Base-by-base conservation (phyloP, 768 basidiomycete genomes). In the Auricularia auricula-judae region DNA sequence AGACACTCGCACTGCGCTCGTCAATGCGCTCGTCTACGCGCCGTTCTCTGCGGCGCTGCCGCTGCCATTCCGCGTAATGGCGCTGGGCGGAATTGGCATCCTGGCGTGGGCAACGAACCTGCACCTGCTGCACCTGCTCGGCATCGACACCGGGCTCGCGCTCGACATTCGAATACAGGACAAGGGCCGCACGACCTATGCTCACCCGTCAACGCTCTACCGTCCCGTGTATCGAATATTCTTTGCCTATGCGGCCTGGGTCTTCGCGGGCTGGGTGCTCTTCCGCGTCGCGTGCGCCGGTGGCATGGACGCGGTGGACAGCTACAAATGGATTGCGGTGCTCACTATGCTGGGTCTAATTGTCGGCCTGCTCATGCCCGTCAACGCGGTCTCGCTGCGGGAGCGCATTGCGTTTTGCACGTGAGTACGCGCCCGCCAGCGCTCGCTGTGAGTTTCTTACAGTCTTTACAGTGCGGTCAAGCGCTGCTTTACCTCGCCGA, bases 101-200 rank as follows among this genome's bases (percentile, higher is more conserved):
- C 77, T 96, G 3, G 87, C 87, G 67, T 99, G 96, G 94, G 93
- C 93, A 0, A 85, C 87, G 39, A 99, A 98, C 74, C 76, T 98
- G 5, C 95, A 98, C 74, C 84, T 89, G 61, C 84, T 98, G 58
- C 79, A 87, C 67, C 68, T 80, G 11, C 77, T 88, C 16, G 87
- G 89, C 23, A 76, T 98, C 47, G 93, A 99, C 73, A 85, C 84
- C 0, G 78, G 82, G 14, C 74, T 79, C 67, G 85, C 85, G 3
- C 80, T 99, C 72, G 90, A 91, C 71, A 76, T 93, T 65, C 56
- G 56, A 59, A 59, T 59, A 59, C 14, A 29, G 14, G 56, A 59
- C 56, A 59, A 59, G 53, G 75, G 73, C 23, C 75, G 74, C 66
- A 76, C 73, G 44, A 72, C 74, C 1, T 73, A 77, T n/a, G 73